Conservation (phyloP, 2,329 filamentous ascomycete genomes). For the Amauroascus niger region DNA sequence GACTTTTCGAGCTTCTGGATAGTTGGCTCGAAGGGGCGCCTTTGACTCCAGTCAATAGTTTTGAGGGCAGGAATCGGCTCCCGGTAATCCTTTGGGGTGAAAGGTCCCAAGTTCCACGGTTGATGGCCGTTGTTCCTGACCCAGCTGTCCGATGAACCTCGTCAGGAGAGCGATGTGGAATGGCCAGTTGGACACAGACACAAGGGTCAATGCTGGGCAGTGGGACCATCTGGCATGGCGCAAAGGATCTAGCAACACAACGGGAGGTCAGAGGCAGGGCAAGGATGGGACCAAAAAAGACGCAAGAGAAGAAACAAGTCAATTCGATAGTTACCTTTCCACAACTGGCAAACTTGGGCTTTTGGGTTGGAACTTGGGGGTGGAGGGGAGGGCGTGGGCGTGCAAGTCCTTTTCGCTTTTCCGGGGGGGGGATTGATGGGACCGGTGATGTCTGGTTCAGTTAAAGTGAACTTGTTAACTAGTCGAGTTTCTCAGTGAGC, state of each 20-base stretch:
- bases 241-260: constrained; percentile 1
- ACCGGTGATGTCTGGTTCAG: too few relatives aligned
- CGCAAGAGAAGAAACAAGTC: too few relatives aligned
- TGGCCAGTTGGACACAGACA: constrained; percentile 5
- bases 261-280: not conserved
- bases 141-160: constrained; percentile 4
- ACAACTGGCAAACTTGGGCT: not conserved
- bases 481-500: too few relatives aligned
- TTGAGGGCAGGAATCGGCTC: not conserved
- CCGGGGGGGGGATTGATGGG: too few relatives aligned
- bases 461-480: too few relatives aligned
- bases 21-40: not conserved
- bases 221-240: constrained; percentile 9
- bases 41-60: not conserved
- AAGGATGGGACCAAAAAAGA: constrained; percentile 1
- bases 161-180: not conserved
- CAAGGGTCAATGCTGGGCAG: constrained; percentile 9
- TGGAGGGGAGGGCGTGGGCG: not conserved
- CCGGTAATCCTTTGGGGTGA: not conserved
- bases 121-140: constrained; percentile 10
- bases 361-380: not conserved
- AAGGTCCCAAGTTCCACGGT: constrained; percentile 4
- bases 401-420: too few relatives aligned
- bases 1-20: not conserved
- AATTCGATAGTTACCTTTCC: too few relatives aligned